Base-by-base conservation (phyloP, 305 asterid species). In the Stenogyne calaminthoides region DNA sequence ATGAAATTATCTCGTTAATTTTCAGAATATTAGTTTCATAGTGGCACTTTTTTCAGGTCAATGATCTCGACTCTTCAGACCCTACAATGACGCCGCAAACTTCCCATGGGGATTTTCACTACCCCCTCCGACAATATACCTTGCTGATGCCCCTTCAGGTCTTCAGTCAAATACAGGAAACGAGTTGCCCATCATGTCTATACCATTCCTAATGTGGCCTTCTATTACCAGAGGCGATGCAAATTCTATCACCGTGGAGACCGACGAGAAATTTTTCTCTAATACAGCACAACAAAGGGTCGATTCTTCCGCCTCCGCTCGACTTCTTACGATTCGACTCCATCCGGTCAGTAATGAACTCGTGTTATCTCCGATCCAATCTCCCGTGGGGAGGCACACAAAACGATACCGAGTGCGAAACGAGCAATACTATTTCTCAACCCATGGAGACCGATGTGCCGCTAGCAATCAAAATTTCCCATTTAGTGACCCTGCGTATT, bases 81-180 rank as follows among this genome's bases (percentile, higher is more conserved):
- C 93, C 97, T 40, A 80, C 97, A 54, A 91, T 90, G 95, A 83
- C 88, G 10, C 86, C 84, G n/a, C 96, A 97, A 54, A 92, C 96
- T 34, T 90, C 95, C 58, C 88, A 86, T 66, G 97, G 98, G 63
- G 87, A 88, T 85, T 84, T 85, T 84, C 89, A 85, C 70, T 92
- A 91, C 77, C 99, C 97, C 96, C 97, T 77, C 98, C 96, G 39
- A 88, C 97, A 22, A 90, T 91, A 83, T 91, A 88, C 73, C 70
- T 90, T 78, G 91, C 97, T 19, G 97, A 91, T 77, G 80, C 88
- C 67, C 88, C 87, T 72, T 78, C 96, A 18, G 57, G 80, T 69
- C 86, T 81, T 71, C 90, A 81, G 76, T 81, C 93, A 63, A 85
- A 80, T 80, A 78, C 82, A 40, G 89, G 88, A 67, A 87, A 84